Evolutionary conservation across 495 filamentous ascomycete species (phyloP).

Genomic region (Sordaria brevicollis): DNA sequence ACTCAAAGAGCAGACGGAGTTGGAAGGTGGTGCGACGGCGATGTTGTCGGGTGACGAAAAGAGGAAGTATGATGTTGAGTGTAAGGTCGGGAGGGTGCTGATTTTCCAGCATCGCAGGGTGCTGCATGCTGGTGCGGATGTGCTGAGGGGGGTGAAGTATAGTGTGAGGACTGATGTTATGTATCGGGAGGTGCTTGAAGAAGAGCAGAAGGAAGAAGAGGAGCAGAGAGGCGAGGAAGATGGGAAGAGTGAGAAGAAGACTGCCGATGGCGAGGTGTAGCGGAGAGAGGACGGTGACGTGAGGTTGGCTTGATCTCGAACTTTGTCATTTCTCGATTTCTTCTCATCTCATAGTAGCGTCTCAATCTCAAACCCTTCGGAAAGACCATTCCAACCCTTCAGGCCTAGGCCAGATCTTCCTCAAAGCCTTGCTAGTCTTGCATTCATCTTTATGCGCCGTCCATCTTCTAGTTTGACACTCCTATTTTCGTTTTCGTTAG

Average conservation of each 20-base stretch:
- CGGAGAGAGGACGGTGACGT: neutral
- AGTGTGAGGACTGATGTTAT: slow-evolving; percentile 72
- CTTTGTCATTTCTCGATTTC: neutral
- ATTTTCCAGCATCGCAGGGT: slow-evolving; percentile 67
- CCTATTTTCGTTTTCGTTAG: slow-evolving; percentile 9
- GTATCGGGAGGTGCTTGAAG: slow-evolving; percentile 38
- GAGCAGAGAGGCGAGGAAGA: neutral
- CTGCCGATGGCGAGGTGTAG: neutral
- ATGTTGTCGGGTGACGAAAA: slow-evolving; percentile 43
- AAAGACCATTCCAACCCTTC: neutral
- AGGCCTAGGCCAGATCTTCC: slow-evolving; percentile 23
- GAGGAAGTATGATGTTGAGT: slow-evolving; percentile 50
- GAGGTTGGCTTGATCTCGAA: too few species aligned
- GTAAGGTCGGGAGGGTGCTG: slow-evolving; percentile 60
- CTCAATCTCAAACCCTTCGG: neutral
- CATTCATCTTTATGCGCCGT: slow-evolving; percentile 33
- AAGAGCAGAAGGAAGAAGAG: neutral
- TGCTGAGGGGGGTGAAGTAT: slow-evolving; percentile 60
- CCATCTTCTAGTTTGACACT: slow-evolving; percentile 34
- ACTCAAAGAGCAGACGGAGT: slow-evolving; percentile 18
- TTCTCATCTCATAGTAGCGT: neutral
- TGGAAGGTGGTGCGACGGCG: slow-evolving; percentile 54
- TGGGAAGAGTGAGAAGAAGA: neutral
- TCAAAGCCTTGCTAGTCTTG: slow-evolving; percentile 28
- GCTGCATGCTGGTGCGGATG: slow-evolving; percentile 65